Conservation (phyloP, 2,329 filamentous ascomycete genomes). For the Metarhizium robertsii region DNA sequence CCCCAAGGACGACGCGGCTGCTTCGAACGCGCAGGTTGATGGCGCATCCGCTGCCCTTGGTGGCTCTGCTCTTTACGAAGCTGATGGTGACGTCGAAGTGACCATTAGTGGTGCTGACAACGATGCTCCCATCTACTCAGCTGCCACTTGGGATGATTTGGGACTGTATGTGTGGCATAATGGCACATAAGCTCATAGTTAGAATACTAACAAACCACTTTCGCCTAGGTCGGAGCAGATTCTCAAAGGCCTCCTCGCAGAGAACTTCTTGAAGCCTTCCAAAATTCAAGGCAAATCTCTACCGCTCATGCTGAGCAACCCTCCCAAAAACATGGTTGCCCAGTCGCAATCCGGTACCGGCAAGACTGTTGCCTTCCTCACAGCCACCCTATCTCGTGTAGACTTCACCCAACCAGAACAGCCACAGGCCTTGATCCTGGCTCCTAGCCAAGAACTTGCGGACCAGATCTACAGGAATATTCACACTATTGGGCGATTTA, state of each 20-base stretch:
- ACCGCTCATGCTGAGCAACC: slow-evolving; percentile 76
- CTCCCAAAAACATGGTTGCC: slow-evolving; percentile 89
- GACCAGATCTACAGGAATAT: slow-evolving; percentile 89
- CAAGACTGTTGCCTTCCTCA: slow-evolving; percentile 93
- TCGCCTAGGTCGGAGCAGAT: slow-evolving; percentile 39
- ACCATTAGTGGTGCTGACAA: slow-evolving; percentile 4
- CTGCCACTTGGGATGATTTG: slow-evolving; percentile 5
- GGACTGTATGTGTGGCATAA: slow-evolving; percentile 4
- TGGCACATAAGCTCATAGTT: neutral
- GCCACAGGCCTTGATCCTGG: slow-evolving; percentile 82
- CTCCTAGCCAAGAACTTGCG: slow-evolving; percentile 87
- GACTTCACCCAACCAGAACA: slow-evolving; percentile 58
- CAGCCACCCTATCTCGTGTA: slow-evolving; percentile 81
- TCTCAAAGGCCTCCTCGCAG: slow-evolving; percentile 64
- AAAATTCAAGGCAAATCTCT: slow-evolving; percentile 96
- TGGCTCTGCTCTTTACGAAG: slow-evolving; percentile 5
- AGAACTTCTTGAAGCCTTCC: slow-evolving; percentile 90
- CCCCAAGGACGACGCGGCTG: neutral
- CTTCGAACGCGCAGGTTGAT: slow-evolving; percentile 4
- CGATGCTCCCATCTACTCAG: slow-evolving; percentile 6
- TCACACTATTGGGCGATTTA: slow-evolving; percentile 72
- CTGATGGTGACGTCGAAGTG: slow-evolving; percentile 8
- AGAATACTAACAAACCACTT: neutral
- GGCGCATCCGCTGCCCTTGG: slow-evolving; percentile 6
- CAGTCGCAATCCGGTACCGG: slow-evolving; percentile 99